Evolutionary conservation across 768 basidiomycete genomes (phyloP).

Genomic region (Arthromyces matolae): DNA sequence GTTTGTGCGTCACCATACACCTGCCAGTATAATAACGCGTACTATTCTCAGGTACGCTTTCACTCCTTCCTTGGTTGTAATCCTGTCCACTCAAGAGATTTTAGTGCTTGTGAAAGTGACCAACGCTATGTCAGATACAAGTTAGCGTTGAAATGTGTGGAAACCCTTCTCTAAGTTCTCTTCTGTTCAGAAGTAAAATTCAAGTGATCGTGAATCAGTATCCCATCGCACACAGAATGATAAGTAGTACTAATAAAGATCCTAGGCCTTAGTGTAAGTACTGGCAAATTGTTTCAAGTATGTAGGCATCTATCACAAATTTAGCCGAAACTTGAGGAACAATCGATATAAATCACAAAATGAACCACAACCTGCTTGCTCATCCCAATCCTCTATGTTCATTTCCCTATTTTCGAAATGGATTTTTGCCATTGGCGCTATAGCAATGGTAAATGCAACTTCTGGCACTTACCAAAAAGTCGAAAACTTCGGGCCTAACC

Average conservation of each 20-base stretch:
- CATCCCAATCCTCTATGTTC: background rate
- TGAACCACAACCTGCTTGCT: background rate
- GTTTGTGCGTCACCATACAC: constrained; percentile 22
- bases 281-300: no score
- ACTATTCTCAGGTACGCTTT: constrained; percentile 22
- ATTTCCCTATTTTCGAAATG: background rate
- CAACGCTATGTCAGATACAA: no score
- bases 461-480: constrained; percentile 34
- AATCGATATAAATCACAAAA: no score
- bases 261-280: no score
- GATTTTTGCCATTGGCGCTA: background rate
- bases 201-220: no score
- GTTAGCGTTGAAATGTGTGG: no score
- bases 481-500: constrained; percentile 49
- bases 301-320: no score
- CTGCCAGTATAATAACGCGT: constrained; percentile 17
- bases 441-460: constrained; percentile 17
- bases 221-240: no score
- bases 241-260: no score
- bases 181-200: no score
- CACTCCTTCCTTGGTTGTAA: background rate
- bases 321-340: no score
- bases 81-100: background rate
- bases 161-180: no score
- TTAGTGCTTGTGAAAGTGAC: constrained; percentile 6